Percentiles rank a stretch among this genome's conserved stretches.
phyloP scores from a whole-genome alignment of 495 filamentous ascomycete genomes.

The Penicillium simplicissimum region DNA sequence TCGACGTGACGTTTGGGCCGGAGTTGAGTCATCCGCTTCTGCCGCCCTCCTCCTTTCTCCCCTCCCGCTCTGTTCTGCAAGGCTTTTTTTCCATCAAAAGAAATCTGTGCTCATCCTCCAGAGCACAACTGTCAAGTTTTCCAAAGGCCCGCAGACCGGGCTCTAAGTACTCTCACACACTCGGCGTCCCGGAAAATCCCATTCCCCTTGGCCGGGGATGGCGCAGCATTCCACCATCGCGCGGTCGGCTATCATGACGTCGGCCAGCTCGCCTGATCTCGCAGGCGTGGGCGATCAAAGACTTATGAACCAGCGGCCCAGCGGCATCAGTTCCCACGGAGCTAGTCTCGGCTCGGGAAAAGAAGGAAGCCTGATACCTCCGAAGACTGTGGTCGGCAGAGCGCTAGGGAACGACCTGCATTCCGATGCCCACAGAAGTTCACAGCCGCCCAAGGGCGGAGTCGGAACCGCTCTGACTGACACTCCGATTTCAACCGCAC shows the following conservation, averaged over 20 bases:
- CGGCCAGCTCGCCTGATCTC: constrained; percentile 37
- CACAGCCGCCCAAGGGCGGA: constrained; percentile 50
- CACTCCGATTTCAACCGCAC: constrained; percentile 68
- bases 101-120: not conserved
- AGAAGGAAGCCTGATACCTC: constrained; percentile 39
- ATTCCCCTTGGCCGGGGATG: constrained; percentile 26
- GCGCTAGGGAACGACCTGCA: constrained; percentile 51
- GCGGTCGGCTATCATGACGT: constrained; percentile 60
- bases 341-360: constrained; percentile 31
- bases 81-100: constrained; percentile 3
- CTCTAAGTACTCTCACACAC: not conserved
- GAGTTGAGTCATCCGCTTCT: constrained; percentile 28
- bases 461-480: constrained; percentile 62
- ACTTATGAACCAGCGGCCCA: constrained; percentile 21
- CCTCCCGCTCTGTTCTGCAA: constrained; percentile 15
- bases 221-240: constrained; percentile 57
- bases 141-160: not conserved
- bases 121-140: constrained; percentile 4
- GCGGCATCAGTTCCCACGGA: constrained; percentile 30
- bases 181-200: not conserved
- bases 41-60: constrained; percentile 15
- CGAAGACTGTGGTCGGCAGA: constrained; percentile 48
- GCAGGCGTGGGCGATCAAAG: constrained; percentile 22
- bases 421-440: constrained; percentile 47
- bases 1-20: constrained; percentile 22